A percentile compares a stretch with the other conserved stretches of the same genome.
These are phyloP conservation scores for Aspergillus pseudonomiae DNA, from an alignment of 2,329 filamentous ascomycete species.

Conservation along the genomic window DNA sequence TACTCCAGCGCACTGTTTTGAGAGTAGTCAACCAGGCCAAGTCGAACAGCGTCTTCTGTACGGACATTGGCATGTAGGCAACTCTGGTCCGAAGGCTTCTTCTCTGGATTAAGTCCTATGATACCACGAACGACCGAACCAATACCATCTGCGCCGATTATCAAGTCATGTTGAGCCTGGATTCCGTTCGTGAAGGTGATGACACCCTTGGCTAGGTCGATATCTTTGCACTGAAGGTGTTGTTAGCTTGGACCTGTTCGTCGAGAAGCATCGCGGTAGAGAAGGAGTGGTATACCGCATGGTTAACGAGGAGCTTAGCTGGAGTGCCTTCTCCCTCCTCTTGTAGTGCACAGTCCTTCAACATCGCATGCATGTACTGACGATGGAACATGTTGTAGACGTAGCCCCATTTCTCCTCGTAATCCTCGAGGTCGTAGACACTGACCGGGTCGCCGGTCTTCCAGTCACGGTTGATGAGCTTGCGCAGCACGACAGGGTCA, in stretches of 20 bases:
- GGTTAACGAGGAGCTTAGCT: conserved; percentile 59
- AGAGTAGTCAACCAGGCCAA: conserved; percentile 67
- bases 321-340: conserved; percentile 57
- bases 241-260: background rate
- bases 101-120: conserved; percentile 64
- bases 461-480: conserved; percentile 72
- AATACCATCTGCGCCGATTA: conserved; percentile 69
- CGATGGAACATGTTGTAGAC: conserved; percentile 72
- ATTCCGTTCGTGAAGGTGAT: conserved; percentile 59
- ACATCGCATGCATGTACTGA: conserved; percentile 69
- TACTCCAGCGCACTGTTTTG: conserved; percentile 65
- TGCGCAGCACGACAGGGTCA: conserved; percentile 66
- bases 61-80: conserved; percentile 68
- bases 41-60: conserved; percentile 61
- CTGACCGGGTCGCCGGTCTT: conserved; percentile 67
- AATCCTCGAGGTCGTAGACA: conserved; percentile 66
- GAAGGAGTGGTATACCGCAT: conserved; percentile 43
- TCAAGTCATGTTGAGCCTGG: conserved; percentile 58
- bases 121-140: conserved; percentile 65
- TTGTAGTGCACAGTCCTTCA: conserved; percentile 62
- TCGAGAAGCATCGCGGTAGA: background rate
- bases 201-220: conserved; percentile 55
- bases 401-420: conserved; percentile 66
- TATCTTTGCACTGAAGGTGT: conserved; percentile 44
- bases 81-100: conserved; percentile 61